These are phyloP conservation scores for Eucalyptus polybractea DNA, from an alignment of 345 rosid genomes.

Conservation along the genomic window DNA sequence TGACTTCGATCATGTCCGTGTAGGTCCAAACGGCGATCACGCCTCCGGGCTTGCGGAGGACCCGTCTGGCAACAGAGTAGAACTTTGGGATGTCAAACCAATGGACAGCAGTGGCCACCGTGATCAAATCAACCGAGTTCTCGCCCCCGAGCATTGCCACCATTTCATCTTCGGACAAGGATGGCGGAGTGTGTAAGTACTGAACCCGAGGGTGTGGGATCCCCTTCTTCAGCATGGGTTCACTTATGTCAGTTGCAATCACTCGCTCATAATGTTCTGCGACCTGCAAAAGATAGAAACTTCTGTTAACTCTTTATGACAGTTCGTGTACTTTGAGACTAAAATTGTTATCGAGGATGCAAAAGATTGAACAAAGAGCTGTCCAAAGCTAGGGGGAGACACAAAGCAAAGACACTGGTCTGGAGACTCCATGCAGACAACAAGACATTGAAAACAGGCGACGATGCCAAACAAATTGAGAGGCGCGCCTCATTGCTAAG, in stretches of 20 bases:
- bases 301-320: not conserved
- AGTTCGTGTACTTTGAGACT: too few species aligned
- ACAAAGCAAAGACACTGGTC: not conserved
- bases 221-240: slow-evolving; percentile 34
- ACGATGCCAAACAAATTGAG: not conserved
- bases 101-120: slow-evolving; percentile 46
- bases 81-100: slow-evolving; percentile 62
- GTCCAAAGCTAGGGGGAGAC: not conserved
- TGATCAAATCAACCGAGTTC: slow-evolving; percentile 40
- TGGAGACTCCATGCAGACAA: not conserved
- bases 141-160: slow-evolving; percentile 35
- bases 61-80: slow-evolving; percentile 29
- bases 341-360: not conserved
- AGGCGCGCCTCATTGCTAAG: not conserved
- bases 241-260: slow-evolving; percentile 45
- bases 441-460: not conserved
- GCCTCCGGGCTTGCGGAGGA: slow-evolving; percentile 59
- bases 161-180: slow-evolving; percentile 36
- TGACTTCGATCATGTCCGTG: slow-evolving; percentile 15
- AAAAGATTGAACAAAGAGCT: not conserved
- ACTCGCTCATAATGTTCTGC: slow-evolving; percentile 54
- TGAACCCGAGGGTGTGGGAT: slow-evolving; percentile 22
- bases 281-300: slow-evolving; percentile 13
- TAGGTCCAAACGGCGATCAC: slow-evolving; percentile 57
- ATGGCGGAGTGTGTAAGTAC: slow-evolving; percentile 36